Evolutionary conservation across 1,284 basidiomycete genomes (phyloP), one percentile per base, ranked within the genome.

Genomic region (Trichosporon sp.): DNA sequence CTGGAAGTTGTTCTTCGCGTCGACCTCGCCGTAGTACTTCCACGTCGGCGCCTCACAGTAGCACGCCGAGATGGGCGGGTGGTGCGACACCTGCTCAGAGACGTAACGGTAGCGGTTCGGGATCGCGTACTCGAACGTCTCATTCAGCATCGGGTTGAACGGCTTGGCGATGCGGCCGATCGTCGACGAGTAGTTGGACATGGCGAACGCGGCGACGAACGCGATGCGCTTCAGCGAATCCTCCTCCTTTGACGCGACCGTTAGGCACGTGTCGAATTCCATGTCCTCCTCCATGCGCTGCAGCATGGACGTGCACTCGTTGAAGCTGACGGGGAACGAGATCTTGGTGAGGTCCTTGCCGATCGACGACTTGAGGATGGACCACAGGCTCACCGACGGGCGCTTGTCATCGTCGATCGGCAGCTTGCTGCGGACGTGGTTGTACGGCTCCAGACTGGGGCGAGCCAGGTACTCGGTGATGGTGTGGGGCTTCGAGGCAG

Each of bases 321-420:
- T 99, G 84, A 98, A 98, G 83, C 90, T 93, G 65, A 98, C 95
- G 0, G 95, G 95, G 84, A 98, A 97, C 2, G 81, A 82, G 73
- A 98, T 98, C 87, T 89, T 96, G 53, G 95, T 98, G 77, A 98
- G 85, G 81, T 98, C 95, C 85, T 98, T 98, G 73, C 96, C 96
- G 70, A 99, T 97, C 73, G 91, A 93, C 73, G 92, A 90, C 85
- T 98, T 99, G 84, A 99, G 85, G 70, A 98, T 95, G 35, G 90
- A 90, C 96, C 96, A 99, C 62, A 99, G 85, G 79, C 92, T 95
- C 72, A 95, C 93, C 51, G 90, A 90, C 11, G 95, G 96, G 44
- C 95, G 84, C 72, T 96, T 89, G 76, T 96, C 93, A 65, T 85
- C 88, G 47, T 86, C 86, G 67, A 98, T 88, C 0, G 89, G 87